Percentiles rank a stretch among this genome's conserved stretches.
Evolutionary conservation across 2,329 filamentous ascomycete species (phyloP).

Genomic region (Clarireedia hainanense): DNA sequence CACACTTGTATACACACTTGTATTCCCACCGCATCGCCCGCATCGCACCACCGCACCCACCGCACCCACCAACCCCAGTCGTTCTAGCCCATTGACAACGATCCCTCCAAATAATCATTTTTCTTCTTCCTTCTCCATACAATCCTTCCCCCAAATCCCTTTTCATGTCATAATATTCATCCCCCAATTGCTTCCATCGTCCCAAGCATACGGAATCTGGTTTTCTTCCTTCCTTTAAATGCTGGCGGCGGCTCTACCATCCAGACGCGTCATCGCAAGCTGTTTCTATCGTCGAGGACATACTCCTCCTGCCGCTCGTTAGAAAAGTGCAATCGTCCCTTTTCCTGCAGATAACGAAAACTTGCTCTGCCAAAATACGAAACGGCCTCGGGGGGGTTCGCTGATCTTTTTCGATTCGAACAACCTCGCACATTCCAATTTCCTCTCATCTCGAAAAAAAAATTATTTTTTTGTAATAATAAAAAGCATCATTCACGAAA

Average conservation of each 20-base stretch:
- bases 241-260: conserved; percentile 9
- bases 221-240: conserved; percentile 11
- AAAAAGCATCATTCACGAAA: not conserved
- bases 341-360: conserved; percentile 1
- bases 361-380: not conserved
- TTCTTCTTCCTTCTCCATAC: not conserved
- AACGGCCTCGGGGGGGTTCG: too few relatives aligned
- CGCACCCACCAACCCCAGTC: not conserved
- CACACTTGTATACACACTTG: not conserved
- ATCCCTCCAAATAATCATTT: not conserved
- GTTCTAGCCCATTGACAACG: not conserved
- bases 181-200: conserved; percentile 7
- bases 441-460: not conserved
- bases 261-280: conserved; percentile 25
- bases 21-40: not conserved
- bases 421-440: not conserved
- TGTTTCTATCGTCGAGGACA: conserved; percentile 23
- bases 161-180: conserved; percentile 20
- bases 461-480: not conserved
- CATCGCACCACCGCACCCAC: not conserved
- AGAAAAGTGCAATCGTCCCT: not conserved
- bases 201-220: conserved; percentile 13
- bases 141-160: not conserved
- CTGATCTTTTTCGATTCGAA: too few relatives aligned
- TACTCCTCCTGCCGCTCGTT: conserved; percentile 29